A percentile compares a stretch with the other conserved stretches of the same genome.
phyloP scores from a whole-genome alignment of 2,329 filamentous ascomycete genomes.

The Rugonectria rugulosa region DNA sequence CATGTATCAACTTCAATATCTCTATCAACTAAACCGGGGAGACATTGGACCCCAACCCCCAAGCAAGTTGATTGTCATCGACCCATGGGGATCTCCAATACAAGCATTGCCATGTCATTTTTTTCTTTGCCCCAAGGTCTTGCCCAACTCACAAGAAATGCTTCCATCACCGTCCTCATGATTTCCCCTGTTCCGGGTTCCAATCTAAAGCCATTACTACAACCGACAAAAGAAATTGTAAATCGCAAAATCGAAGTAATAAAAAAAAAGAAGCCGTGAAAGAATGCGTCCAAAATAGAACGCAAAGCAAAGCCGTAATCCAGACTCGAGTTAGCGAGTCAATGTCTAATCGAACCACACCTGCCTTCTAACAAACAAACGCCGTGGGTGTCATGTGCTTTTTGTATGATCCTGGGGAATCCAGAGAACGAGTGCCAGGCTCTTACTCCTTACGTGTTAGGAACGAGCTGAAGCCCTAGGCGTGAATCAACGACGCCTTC shows the following conservation, averaged over 20 bases:
- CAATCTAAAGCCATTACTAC: slow-evolving; percentile 42
- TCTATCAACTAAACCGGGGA: slow-evolving; percentile 2
- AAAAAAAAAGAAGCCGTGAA: slow-evolving; percentile 22
- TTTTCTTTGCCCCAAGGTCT: slow-evolving; percentile 1
- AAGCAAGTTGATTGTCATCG: slow-evolving; percentile 16
- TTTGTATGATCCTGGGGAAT: slow-evolving; percentile 27
- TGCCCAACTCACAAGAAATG: slow-evolving; percentile 17
- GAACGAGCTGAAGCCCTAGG: slow-evolving; percentile 17
- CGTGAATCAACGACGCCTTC: slow-evolving; percentile 38
- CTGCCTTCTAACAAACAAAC: slow-evolving; percentile 41
- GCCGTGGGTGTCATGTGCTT: slow-evolving; percentile 40
- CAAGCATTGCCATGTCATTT: slow-evolving; percentile 4
- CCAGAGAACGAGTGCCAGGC: slow-evolving; percentile 26
- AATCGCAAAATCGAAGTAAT: slow-evolving; percentile 24
- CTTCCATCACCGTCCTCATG: slow-evolving; percentile 13
- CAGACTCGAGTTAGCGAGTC: slow-evolving; percentile 35
- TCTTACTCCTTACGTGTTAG: slow-evolving; percentile 23
- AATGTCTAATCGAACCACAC: slow-evolving; percentile 40
- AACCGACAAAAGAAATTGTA: slow-evolving; percentile 31
- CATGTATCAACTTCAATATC: slow-evolving; percentile 10
- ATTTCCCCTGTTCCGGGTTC: slow-evolving; percentile 20
- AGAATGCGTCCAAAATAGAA: slow-evolving; percentile 31
- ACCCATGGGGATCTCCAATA: slow-evolving; percentile 15
- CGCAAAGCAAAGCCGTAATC: slow-evolving; percentile 36
- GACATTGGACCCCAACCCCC: neutral